Conservation (phyloP, 192 early-diverging fungal species). For the Dissophora ornata region DNA sequence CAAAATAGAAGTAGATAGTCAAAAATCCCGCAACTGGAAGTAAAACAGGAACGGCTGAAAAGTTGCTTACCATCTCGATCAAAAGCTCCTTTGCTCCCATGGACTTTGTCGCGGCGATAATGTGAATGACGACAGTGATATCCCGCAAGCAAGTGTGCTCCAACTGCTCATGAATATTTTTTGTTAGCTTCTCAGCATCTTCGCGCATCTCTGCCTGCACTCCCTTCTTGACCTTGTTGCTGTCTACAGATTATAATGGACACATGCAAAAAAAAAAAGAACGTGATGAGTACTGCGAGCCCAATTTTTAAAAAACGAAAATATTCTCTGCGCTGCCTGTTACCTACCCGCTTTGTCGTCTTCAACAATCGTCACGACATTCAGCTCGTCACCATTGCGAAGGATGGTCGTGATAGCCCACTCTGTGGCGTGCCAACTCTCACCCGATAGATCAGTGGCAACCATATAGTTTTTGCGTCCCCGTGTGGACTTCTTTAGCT, state of each 20-base stretch:
- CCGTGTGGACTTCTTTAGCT: constrained; percentile 28
- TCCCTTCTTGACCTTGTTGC: constrained; percentile 41
- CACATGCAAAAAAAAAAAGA: constrained; percentile 1
- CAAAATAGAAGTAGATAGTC: too few relatives aligned
- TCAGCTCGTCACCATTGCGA: constrained; percentile 60
- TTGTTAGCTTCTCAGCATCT: constrained; percentile 52
- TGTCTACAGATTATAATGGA: constrained; percentile 6
- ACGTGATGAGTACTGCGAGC: not conserved
- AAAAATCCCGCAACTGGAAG: too few relatives aligned
- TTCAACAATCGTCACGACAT: constrained; percentile 58
- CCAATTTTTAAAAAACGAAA: too few relatives aligned
- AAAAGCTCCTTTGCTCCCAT: constrained; percentile 49
- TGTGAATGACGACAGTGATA: constrained; percentile 51
- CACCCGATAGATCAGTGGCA: constrained; percentile 62
- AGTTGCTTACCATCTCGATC: constrained; percentile 41
- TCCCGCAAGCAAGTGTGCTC: constrained; percentile 42
- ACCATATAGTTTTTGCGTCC: constrained; percentile 58
- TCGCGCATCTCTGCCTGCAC: constrained; percentile 50
- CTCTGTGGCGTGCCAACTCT: constrained; percentile 64
- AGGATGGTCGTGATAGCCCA: constrained; percentile 64
- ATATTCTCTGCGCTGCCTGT: too few relatives aligned
- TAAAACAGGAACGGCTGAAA: too few relatives aligned
- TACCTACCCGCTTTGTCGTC: constrained; percentile 51
- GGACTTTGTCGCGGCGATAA: constrained; percentile 51
- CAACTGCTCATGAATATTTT: constrained; percentile 50